Evolutionary conservation across 352 stramenopile species (phyloP).

Genomic region (Phytopythium kandeliae): DNA sequence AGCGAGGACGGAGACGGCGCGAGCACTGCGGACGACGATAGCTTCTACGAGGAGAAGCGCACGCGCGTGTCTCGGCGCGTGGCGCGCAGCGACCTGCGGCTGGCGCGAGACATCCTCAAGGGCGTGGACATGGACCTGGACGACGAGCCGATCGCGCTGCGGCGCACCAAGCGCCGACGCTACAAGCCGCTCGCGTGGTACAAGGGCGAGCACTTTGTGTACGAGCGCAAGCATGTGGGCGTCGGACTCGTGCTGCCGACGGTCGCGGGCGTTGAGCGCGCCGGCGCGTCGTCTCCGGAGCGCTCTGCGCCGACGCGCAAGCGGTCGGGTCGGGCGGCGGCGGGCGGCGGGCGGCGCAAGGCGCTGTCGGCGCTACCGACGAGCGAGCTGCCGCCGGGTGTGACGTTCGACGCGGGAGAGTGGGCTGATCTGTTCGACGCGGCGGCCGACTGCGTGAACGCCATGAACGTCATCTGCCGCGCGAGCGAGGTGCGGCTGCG

Average conservation of each 20-base stretch:
- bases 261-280: conserved; percentile 61
- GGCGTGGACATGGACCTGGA: conserved; percentile 23
- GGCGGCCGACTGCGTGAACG: conserved; percentile 48
- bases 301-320: conserved; percentile 16
- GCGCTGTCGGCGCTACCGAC: conserved; percentile 32
- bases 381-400: conserved; percentile 41
- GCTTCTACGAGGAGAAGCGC: conserved; percentile 29
- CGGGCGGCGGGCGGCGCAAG: conserved; percentile 21
- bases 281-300: conserved; percentile 42
- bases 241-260: conserved; percentile 79
- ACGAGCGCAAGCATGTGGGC: conserved; percentile 75
- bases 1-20: conserved; percentile 33
- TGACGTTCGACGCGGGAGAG: conserved; percentile 57
- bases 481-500: conserved; percentile 66
- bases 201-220: conserved; percentile 85
- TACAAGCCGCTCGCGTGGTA: conserved; percentile 88
- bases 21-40: conserved; percentile 41
- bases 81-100: conserved; percentile 20
- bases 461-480: conserved; percentile 78
- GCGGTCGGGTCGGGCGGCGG: conserved; percentile 25
- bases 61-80: conserved; percentile 15
- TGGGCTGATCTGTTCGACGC: conserved; percentile 72
- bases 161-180: conserved; percentile 68
- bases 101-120: conserved; percentile 47
- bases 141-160: conserved; percentile 38